Evolutionary conservation across 352 stramenopile species (phyloP).

Genomic region (Globisporangium viniferum): DNA sequence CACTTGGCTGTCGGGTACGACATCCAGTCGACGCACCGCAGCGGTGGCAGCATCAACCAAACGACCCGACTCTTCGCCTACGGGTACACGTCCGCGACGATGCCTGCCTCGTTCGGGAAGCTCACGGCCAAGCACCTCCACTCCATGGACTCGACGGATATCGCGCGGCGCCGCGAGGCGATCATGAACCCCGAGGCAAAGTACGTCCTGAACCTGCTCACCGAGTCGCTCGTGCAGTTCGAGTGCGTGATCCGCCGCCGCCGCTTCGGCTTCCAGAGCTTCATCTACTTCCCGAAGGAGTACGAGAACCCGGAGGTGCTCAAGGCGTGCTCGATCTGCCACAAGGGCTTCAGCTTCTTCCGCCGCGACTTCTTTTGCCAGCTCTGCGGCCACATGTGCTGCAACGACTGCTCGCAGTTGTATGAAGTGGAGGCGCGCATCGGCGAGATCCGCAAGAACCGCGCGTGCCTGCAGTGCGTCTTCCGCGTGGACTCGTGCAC

Average conservation of each 20-base stretch:
- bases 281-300: constrained; percentile 54
- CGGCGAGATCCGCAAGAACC: constrained; percentile 39
- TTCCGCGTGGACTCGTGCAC: constrained; percentile 40
- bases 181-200: constrained; percentile 50
- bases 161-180: constrained; percentile 26
- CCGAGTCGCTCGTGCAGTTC: constrained; percentile 47
- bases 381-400: constrained; percentile 46
- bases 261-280: constrained; percentile 65
- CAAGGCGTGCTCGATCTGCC: constrained; percentile 45
- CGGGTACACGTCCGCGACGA: constrained; percentile 40
- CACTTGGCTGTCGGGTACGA: constrained; percentile 56
- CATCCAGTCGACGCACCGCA: constrained; percentile 28
- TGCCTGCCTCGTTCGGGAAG: constrained; percentile 28
- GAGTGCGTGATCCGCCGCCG: constrained; percentile 58
- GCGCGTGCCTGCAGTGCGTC: constrained; percentile 41
- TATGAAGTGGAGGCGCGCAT: constrained; percentile 41
- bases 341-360: constrained; percentile 43
- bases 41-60: constrained; percentile 29
- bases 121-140: constrained; percentile 21
- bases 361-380: constrained; percentile 52
- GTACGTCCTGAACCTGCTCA: constrained; percentile 40
- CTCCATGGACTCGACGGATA: constrained; percentile 25
- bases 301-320: constrained; percentile 25
- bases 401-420: constrained; percentile 37
- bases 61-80: constrained; percentile 45